Conservation (phyloP, 306 rosid genomes). For the Adenanthera pavonina region DNA sequence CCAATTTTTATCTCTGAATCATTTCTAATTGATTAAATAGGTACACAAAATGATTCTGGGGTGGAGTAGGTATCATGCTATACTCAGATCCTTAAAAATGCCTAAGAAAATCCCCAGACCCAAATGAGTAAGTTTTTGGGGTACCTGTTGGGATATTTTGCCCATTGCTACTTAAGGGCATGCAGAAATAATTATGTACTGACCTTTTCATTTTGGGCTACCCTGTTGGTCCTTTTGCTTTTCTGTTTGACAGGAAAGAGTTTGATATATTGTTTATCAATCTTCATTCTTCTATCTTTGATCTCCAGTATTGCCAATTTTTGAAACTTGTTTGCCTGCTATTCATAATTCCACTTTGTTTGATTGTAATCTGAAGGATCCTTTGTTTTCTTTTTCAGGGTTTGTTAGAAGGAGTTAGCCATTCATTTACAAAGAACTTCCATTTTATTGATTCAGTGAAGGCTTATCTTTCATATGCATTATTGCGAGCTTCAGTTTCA, state of each 20-base stretch:
- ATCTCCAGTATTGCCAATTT: slow-evolving; percentile 20
- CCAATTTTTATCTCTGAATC: too few species aligned
- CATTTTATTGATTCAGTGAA: slow-evolving; percentile 99
- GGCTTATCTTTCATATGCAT: slow-evolving; percentile 97
- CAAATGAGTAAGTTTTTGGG: neutral
- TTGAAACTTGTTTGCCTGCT: slow-evolving; percentile 8
- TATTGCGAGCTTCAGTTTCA: slow-evolving; percentile 94
- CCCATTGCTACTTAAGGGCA: neutral
- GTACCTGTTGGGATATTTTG: neutral
- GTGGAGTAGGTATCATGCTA: neutral
- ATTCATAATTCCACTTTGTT: slow-evolving; percentile 26
- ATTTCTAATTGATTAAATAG: too few species aligned
- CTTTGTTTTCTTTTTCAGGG: slow-evolving; percentile 65
- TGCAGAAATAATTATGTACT: neutral
- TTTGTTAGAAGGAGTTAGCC: slow-evolving; percentile 95
- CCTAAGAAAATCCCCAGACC: neutral
- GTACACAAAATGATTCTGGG: neutral
- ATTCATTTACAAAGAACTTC: slow-evolving; percentile 89
- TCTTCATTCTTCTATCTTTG: slow-evolving; percentile 28
- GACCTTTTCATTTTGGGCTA: neutral
- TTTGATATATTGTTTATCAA: slow-evolving; percentile 19
- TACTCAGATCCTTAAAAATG: neutral
- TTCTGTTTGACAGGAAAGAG: slow-evolving; percentile 11
- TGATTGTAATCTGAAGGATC: slow-evolving; percentile 3
- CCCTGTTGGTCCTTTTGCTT: neutral